Conservation (phyloP, 2,329 filamentous ascomycete species). For the Onygenales sp. region DNA sequence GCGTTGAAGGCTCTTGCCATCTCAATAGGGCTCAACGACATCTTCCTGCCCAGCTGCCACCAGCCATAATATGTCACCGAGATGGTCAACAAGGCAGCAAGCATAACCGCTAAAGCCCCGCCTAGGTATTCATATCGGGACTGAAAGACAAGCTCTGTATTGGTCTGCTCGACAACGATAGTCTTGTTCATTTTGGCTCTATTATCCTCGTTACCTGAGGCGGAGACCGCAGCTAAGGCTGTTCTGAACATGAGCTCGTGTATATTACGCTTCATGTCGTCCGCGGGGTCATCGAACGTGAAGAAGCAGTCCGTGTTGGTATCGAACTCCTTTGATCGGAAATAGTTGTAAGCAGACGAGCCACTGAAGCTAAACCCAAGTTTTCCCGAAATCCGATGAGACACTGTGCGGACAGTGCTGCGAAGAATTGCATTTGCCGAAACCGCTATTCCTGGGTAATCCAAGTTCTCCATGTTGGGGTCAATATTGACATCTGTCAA, state of each 20-base stretch:
- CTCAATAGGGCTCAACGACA: slow-evolving; percentile 18
- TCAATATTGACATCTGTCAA: background rate
- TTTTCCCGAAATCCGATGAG: background rate
- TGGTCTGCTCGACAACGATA: background rate
- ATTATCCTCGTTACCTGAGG: background rate
- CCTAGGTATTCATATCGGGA: background rate
- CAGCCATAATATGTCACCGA: slow-evolving; percentile 12
- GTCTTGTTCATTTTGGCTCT: background rate
- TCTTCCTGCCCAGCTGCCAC: slow-evolving; percentile 16
- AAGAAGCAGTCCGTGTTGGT: background rate
- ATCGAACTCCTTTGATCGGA: background rate
- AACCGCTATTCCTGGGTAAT: background rate
- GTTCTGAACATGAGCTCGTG: slow-evolving; percentile 1
- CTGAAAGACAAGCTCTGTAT: background rate
- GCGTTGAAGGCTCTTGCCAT: slow-evolving; percentile 18
- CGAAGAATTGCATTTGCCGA: background rate
- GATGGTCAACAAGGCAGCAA: background rate
- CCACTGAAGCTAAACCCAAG: background rate
- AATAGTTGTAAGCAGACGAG: background rate
- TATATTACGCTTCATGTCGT: background rate
- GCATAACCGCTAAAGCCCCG: background rate
- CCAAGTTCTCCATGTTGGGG: background rate
- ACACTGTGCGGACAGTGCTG: background rate
- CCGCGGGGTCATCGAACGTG: background rate
- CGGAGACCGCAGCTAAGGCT: background rate